Evolutionary conservation across 106 monocot species (phyloP).

Genomic region (Dendrobium officinale): DNA sequence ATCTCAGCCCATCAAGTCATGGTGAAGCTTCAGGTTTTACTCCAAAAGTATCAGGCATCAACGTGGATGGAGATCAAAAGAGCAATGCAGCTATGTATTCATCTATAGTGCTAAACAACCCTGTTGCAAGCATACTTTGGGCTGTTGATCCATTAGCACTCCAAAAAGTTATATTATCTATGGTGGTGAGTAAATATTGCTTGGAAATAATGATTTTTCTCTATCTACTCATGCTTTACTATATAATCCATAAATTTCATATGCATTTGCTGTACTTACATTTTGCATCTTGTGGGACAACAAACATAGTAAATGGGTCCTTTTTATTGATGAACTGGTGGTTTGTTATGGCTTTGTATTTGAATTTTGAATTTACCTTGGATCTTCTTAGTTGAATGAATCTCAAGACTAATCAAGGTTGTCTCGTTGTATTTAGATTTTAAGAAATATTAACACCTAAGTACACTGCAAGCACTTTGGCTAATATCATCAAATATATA

Average conservation of each 20-base stretch:
- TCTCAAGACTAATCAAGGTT: neutral
- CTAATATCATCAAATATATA: neutral
- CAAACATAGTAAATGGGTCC: neutral
- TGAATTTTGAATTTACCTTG: neutral
- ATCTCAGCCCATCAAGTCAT: slow-evolving; percentile 25
- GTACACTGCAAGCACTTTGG: neutral
- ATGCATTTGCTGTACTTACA: neutral
- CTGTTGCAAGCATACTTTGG: slow-evolving; percentile 52
- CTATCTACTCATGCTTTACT: neutral
- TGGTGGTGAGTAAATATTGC: slow-evolving; percentile 41
- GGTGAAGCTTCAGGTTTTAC: slow-evolving; percentile 6
- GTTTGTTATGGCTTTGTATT: neutral
- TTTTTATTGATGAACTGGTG: neutral
- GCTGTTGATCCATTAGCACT: slow-evolving; percentile 46
- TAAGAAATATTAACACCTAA: neutral
- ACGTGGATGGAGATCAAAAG: slow-evolving; percentile 2
- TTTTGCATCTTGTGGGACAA: neutral
- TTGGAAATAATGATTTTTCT: neutral
- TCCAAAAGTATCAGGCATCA: slow-evolving; percentile 7
- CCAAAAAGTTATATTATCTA: slow-evolving; percentile 38
- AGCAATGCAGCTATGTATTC: slow-evolving; percentile 12
- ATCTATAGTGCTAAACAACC: slow-evolving; percentile 23
- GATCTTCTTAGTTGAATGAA: neutral
- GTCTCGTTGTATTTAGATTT: neutral
- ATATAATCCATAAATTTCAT: neutral